phyloP scores from a whole-genome alignment of 2,329 filamentous ascomycete genomes.

The Proliferodiscus dingleyae region DNA sequence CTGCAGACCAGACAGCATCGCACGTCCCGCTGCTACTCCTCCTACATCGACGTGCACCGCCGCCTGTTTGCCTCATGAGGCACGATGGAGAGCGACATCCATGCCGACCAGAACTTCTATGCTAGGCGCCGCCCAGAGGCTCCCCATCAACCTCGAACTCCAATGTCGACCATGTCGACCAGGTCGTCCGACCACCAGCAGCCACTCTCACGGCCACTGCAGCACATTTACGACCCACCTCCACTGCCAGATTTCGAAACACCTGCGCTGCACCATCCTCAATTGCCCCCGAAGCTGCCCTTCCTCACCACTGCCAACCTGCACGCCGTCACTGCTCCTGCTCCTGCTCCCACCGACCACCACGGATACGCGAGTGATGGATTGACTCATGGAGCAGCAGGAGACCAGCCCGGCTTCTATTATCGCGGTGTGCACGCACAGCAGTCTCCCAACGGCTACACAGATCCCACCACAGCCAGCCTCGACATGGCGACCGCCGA shows the following conservation, averaged over 20 bases:
- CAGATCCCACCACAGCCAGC: conserved; percentile 17
- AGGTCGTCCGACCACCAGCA: conserved; percentile 10
- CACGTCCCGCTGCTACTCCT: no score
- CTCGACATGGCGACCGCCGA: conserved; percentile 29
- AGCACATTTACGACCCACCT: conserved; percentile 19
- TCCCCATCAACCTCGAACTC: conserved; percentile 1
- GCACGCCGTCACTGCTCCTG: conserved; percentile 17
- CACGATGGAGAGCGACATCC: conserved; percentile 27
- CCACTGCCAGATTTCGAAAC: conserved; percentile 20
- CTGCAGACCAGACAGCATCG: no score
- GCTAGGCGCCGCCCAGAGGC: conserved; percentile 17
- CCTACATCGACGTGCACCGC: no score
- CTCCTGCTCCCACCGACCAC: no score
- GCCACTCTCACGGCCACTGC: conserved; percentile 15
- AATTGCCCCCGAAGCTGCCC: conserved; percentile 25
- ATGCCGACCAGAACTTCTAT: conserved; percentile 32
- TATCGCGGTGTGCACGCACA: conserved; percentile 37
- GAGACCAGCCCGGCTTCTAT: conserved; percentile 45
- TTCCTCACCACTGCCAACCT: conserved; percentile 27
- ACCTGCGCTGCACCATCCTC: conserved; percentile 17
- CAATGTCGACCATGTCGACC: not conserved
- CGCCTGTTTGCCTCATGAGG: no score
- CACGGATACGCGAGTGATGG: conserved; percentile 20
- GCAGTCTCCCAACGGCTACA: conserved; percentile 18
- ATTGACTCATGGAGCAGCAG: conserved; percentile 18